These are phyloP conservation scores for Miscanthus lutarioriparius DNA, from an alignment of 176 grass and related monocot species.

Conservation along the genomic window DNA sequence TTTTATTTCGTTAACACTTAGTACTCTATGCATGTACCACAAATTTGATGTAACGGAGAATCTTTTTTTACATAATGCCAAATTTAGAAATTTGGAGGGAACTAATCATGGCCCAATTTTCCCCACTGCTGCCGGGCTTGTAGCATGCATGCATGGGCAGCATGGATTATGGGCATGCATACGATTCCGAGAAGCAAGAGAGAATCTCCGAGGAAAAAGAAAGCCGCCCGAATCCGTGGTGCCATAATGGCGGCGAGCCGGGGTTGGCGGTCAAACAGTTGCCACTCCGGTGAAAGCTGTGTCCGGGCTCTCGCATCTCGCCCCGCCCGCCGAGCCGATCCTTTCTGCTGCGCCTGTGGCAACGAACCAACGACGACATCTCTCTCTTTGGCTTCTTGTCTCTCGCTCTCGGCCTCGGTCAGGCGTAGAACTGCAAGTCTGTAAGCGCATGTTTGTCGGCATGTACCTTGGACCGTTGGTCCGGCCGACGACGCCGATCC, in stretches of 20 bases:
- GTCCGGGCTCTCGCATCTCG: background rate
- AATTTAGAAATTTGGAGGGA: too few relatives aligned
- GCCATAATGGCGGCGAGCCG: background rate
- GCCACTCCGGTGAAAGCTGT: slow-evolving; percentile 16
- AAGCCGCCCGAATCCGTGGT: background rate
- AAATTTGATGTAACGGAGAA: too few relatives aligned
- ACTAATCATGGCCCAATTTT: too few relatives aligned
- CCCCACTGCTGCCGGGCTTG: background rate
- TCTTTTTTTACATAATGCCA: too few relatives aligned
- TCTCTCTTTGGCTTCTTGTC: too few relatives aligned
- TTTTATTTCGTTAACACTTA: too few relatives aligned
- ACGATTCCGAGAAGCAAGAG: too few relatives aligned
- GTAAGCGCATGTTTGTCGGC: background rate
- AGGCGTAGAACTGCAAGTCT: too few relatives aligned
- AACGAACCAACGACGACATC: background rate
- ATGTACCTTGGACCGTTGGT: background rate
- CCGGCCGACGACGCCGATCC: too few relatives aligned
- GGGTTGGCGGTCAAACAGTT: background rate
- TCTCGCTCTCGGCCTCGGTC: too few relatives aligned
- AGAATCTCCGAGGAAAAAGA: background rate
- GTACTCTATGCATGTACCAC: too few relatives aligned
- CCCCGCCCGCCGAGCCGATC: background rate
- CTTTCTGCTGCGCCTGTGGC: background rate
- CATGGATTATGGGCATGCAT: too few relatives aligned
- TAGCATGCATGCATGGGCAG: background rate